Evolutionary conservation across 192 early-diverging fungal genomes (phyloP), one percentile per base, ranked within the genome.

Genomic region (Jimgerdemannia lactiflua): DNA sequence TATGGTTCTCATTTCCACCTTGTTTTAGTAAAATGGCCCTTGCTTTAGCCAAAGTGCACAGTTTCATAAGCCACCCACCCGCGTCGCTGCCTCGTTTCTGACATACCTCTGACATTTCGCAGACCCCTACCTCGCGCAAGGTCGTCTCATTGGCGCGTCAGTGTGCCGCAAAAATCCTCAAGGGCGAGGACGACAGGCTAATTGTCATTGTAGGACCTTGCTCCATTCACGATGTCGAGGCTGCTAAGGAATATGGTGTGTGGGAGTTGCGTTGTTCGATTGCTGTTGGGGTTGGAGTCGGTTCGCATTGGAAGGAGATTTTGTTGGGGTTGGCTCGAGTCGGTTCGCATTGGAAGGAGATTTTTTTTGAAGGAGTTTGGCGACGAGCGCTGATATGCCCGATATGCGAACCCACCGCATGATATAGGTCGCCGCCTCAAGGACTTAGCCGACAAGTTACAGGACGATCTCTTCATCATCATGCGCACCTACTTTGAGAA

Each of bases 401-500:
- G 29, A 29, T 29, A 29, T 29, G 29, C 29, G 29, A 29, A 29
- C 29, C 29, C 49, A 59, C 6, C 14, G 19, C 18, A 10, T 1
- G 2, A 14, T 68, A 4, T 10, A 68, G 67, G 29, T 20, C 67
- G 40, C 8, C 67, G 67, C 67, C 67, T 68, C 9, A 68, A 68
- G 67, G 67, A 68, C 29, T 4, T 68, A 9, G 67, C 67, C 40
- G 93, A 93, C 63, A 83, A 85, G 70, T 83, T 91, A 73, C 83
- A 89, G 70, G 90, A 89, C 67, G 95, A 96, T 17, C 78, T 99
- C 70, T 80, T 92, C 54, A 93, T 99, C 74, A 87, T 99, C 70
- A 99, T 99, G 97, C 89, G 97, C 43, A 90, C 93, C 74, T 99
- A 99, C 91, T 98, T 99, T 92, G 97, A 99, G 79, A 99, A 99